Evolutionary conservation across 345 rosid species (phyloP).

Genomic region (Bruguiera parviflora): DNA sequence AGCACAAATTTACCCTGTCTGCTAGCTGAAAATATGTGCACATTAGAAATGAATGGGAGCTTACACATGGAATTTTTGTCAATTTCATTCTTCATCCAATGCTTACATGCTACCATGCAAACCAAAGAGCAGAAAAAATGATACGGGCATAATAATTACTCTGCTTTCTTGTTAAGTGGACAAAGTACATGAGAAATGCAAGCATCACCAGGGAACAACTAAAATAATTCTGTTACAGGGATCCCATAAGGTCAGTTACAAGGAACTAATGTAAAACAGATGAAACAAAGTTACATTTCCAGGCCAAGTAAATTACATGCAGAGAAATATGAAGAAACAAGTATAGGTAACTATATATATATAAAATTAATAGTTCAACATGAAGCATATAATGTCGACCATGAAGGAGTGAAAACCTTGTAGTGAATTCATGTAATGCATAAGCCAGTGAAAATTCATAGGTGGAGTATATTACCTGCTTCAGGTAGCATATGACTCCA

Average conservation of each 20-base stretch:
- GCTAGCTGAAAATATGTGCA: not conserved
- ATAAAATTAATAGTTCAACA: not conserved
- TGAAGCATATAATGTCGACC: not conserved
- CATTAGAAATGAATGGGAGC: not conserved
- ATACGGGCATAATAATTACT: too few species aligned
- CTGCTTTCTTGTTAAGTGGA: too few species aligned
- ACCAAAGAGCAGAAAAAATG: too few species aligned
- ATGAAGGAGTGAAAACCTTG: not conserved
- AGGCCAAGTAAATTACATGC: not conserved
- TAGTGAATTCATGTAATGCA: not conserved
- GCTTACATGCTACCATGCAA: too few species aligned
- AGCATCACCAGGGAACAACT: not conserved
- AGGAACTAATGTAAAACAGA: not conserved
- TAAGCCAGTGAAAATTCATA: not conserved
- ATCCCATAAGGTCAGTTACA: too few species aligned
- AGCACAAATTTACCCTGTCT: constrained; percentile 3
- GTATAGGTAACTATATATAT: not conserved
- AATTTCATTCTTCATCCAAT: too few species aligned
- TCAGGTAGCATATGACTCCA: constrained; percentile 94
- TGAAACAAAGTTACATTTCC: not conserved
- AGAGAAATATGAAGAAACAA: not conserved
- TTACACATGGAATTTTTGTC: not conserved
- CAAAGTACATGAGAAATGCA: not conserved
- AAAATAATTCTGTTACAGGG: too few species aligned
- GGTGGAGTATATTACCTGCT: constrained; percentile 56